A percentile compares a stretch with the other conserved stretches of the same genome.
These are phyloP conservation scores for Porcisia hertigi DNA, from an alignment of 208 protist genomes.

Conservation along the genomic window DNA sequence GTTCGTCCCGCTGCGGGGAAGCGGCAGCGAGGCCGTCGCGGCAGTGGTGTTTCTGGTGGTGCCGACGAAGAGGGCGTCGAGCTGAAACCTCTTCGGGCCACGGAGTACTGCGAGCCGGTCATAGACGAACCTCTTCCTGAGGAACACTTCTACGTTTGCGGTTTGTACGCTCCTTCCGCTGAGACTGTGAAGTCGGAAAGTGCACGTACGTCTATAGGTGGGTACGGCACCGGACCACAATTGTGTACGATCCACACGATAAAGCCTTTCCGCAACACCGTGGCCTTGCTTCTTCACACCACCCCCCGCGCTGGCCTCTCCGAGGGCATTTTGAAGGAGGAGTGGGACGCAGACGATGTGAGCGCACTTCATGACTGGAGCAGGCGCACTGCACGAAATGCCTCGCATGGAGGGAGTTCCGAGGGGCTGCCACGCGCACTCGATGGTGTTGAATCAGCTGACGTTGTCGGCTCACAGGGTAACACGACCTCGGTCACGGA, in stretches of 20 bases:
- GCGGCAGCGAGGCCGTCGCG: not conserved
- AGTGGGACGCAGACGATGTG: slow-evolving; percentile 55
- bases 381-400: not conserved
- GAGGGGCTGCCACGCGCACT: not conserved
- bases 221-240: slow-evolving; percentile 34
- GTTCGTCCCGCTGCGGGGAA: not conserved
- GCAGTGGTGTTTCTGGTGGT: not conserved
- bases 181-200: not conserved
- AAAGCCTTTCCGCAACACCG: slow-evolving; percentile 66
- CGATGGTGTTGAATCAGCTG: not conserved
- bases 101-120: slow-evolving; percentile 27
- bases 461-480: not conserved
- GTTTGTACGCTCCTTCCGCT: slow-evolving; percentile 11
- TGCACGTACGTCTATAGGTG: not conserved
- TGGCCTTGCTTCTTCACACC: slow-evolving; percentile 70
- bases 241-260: slow-evolving; percentile 71
- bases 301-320: slow-evolving; percentile 42
- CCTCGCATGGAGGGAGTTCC: not conserved
- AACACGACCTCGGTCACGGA: not conserved
- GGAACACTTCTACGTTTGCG: slow-evolving; percentile 32
- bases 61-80: not conserved
- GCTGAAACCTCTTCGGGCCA: slow-evolving; percentile 10
- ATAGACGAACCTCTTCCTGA: slow-evolving; percentile 30
- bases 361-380: slow-evolving; percentile 27
- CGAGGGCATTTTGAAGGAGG: slow-evolving; percentile 44